Evolutionary conservation across 2,329 filamentous ascomycete species (phyloP), one percentile per base, ranked within the genome.

Genomic region (Claviceps humidiphila): DNA sequence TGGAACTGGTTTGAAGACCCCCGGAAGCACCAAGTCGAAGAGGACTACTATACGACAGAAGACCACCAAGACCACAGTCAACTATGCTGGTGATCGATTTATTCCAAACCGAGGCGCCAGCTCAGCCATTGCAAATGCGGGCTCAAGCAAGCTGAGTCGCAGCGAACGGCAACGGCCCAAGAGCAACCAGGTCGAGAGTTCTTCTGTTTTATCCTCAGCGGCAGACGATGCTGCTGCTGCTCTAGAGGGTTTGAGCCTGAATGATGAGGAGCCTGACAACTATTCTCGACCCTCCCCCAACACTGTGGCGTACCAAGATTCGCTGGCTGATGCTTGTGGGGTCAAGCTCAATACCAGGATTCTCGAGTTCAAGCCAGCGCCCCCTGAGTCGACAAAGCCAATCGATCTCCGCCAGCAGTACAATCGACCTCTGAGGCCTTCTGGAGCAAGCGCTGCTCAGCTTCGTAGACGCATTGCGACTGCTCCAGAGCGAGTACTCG

Each of bases 331-430:
- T 59, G 91, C 91, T 49, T 97, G 91, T 67, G 93, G 90, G 53
- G 89, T 98, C 57, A 91, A 83, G 64, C 80, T 95, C 56, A 95
- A 90, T 75, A 94, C 90, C 52, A 87, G 93, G 57, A 98, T 98
- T 61, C 85, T 98, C 50, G 87, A 93, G 55, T 98, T 96, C 79
- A 98, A 98, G 82, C 93, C 93, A 51, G 89, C 91, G 2, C 81
- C 93, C n/a, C 93, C 93, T 4, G 93, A 97, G 74, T 97, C 93
- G 6, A 95, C 90, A 38, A 96, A 95, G 78, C 93, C 93, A 39
- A 95, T 98, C 65, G 93, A 98, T 67, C 84, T 98, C 56, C 86
- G 93, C 54, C 88, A 93, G 56, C 93, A 98, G 68, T 98, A 98
- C 80, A 98, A 97, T 77, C 84, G 93, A 56, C 93, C 93, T 39